Evolutionary conservation across 805 yeast genomes (phyloP).

Genomic region (Nakazawaea holstii): DNA sequence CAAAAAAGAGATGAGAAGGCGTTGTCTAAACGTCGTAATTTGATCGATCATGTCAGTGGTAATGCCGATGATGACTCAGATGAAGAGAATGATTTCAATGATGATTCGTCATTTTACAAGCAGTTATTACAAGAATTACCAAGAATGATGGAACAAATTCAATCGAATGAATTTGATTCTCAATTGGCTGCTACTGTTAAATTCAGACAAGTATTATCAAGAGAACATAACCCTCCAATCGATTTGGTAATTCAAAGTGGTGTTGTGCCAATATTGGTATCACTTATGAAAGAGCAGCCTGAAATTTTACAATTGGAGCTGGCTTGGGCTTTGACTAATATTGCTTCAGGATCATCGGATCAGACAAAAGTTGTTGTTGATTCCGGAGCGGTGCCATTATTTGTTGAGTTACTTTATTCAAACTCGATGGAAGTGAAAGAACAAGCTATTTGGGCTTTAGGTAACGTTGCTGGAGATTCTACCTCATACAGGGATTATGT

Average conservation of each 20-base stretch:
- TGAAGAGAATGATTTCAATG: constrained; percentile 51
- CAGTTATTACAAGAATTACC: constrained; percentile 70
- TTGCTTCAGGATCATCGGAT: constrained; percentile 88
- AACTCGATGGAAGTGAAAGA: constrained; percentile 89
- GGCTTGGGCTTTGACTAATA: constrained; percentile 99
- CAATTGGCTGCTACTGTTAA: constrained; percentile 87
- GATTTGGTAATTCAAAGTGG: constrained; percentile 90
- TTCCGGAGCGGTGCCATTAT: constrained; percentile 88
- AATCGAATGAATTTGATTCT: constrained; percentile 66
- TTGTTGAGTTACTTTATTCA: constrained; percentile 77
- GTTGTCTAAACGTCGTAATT: constrained; percentile 88
- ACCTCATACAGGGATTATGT: constrained; percentile 87
- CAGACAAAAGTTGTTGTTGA: constrained; percentile 91
- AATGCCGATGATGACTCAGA: constrained; percentile 40
- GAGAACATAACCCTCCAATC: constrained; percentile 95
- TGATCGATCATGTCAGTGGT: constrained; percentile 33
- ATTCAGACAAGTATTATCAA: constrained; percentile 88
- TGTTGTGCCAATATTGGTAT: constrained; percentile 87
- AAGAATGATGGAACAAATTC: constrained; percentile 74
- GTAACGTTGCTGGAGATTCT: constrained; percentile 98
- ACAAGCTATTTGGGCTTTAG: constrained; percentile 99
- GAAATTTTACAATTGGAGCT: constrained; percentile 93
- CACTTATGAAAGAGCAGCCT: constrained; percentile 75
- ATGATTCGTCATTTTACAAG: constrained; percentile 33
- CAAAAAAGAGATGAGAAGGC: constrained; percentile 89